Evolutionary conservation across 345 rosid species (phyloP).

Genomic region (Anacardium occidentale): DNA sequence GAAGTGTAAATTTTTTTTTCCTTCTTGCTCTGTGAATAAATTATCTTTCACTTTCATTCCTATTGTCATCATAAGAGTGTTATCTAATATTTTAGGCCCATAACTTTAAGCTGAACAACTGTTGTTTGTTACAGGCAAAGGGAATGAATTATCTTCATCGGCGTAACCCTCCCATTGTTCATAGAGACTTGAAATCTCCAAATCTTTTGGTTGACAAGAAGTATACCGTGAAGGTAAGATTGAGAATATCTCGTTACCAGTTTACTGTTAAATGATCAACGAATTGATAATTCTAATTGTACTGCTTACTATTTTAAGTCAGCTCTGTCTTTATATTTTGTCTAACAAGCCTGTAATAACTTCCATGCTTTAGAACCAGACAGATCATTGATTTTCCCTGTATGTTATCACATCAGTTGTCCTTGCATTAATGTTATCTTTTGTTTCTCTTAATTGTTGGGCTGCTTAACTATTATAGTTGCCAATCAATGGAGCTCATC

Average conservation of each 20-base stretch:
- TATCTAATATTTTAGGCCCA: neutral
- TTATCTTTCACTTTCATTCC: neutral
- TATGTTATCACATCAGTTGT: neutral
- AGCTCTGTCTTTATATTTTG: neutral
- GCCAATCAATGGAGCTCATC: neutral
- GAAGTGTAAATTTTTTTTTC: neutral
- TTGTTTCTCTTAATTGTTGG: neutral
- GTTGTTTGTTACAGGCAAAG: slow-evolving; percentile 64
- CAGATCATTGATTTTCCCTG: neutral
- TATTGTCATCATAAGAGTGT: slow-evolving; percentile 7
- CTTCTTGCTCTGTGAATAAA: neutral
- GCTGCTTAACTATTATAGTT: neutral
- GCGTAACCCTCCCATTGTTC: slow-evolving; percentile 93
- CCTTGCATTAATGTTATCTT: neutral
- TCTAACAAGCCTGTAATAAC: neutral
- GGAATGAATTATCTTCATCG: slow-evolving; percentile 99
- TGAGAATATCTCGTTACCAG: slow-evolving; percentile 6
- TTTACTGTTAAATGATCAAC: slow-evolving; percentile 4
- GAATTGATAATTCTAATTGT: neutral
- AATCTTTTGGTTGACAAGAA: slow-evolving; percentile 97
- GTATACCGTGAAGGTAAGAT: slow-evolving; percentile 84
- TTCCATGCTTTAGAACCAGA: neutral
- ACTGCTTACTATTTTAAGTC: neutral
- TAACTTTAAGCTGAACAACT: slow-evolving; percentile 16
- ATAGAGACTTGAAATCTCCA: slow-evolving; percentile 97